Percentiles rank a stretch among this genome's conserved stretches.
Evolutionary conservation across 129 eudicot species (phyloP).

Genomic region (Saussurea involucrata): DNA sequence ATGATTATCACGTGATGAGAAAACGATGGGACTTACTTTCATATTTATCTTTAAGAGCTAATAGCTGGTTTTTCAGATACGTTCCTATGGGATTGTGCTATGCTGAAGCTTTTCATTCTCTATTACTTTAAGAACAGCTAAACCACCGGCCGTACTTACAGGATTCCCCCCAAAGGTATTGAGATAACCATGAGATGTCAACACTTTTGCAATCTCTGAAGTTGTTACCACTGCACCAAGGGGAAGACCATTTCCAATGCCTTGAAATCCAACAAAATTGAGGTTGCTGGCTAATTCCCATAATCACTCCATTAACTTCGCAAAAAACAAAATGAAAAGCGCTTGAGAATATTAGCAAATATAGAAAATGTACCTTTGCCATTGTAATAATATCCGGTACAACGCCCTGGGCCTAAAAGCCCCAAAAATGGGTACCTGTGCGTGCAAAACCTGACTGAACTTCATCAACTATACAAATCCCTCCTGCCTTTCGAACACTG

Average conservation of each 20-base stretch:
- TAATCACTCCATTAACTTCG: no score
- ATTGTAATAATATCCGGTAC: no score
- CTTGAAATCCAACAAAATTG: constrained; percentile 28
- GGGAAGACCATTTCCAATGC: constrained; percentile 78
- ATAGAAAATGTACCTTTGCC: no score
- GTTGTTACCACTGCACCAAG: constrained; percentile 86
- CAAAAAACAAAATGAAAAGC: no score
- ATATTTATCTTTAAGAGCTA: constrained; percentile 41
- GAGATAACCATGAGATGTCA: constrained; percentile 46
- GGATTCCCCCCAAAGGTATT: constrained; percentile 84
- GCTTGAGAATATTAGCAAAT: no score
- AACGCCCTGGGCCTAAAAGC: no score
- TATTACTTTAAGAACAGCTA: constrained; percentile 69
- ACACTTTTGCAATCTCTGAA: constrained; percentile 57
- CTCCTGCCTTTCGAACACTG: no score
- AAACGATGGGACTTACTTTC: constrained; percentile 14
- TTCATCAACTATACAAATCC: no score
- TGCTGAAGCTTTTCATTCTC: constrained; percentile 68
- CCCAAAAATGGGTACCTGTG: no score
- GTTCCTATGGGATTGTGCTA: constrained; percentile 51
- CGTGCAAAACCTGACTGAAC: no score
- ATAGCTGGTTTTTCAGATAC: constrained; percentile 51
- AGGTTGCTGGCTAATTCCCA: background rate
- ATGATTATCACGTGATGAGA: background rate
- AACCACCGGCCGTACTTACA: constrained; percentile 71